Conservation (phyloP, 2,329 filamentous ascomycete genomes). For the Mycosphaerelloides madeirae region DNA sequence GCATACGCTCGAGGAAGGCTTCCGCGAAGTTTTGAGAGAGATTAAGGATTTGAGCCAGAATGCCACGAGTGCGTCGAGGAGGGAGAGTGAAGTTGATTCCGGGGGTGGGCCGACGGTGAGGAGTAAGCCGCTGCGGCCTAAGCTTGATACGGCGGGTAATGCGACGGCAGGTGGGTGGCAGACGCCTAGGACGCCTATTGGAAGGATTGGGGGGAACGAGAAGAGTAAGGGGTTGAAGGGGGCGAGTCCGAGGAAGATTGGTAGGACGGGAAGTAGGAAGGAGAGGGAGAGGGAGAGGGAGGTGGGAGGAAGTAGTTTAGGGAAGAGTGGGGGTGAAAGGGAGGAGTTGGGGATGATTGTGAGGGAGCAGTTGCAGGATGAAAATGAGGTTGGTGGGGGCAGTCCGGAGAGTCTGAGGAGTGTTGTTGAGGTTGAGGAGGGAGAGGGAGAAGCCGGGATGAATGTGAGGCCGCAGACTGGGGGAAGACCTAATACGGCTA, state of each 20-base stretch:
- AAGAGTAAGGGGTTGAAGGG: conserved; percentile 13
- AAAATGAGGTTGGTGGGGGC: background rate
- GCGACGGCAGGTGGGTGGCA: conserved; percentile 13
- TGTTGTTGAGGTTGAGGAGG: conserved; percentile 16
- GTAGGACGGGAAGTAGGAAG: conserved; percentile 13
- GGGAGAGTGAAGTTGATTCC: conserved; percentile 27
- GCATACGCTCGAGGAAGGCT: conserved; percentile 88
- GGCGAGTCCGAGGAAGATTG: conserved; percentile 26
- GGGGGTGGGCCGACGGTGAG: conserved; percentile 3
- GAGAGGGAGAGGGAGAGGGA: conserved; percentile 9
- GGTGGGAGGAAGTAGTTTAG: too few species aligned
- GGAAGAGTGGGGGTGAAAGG: background rate
- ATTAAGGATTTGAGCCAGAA: conserved; percentile 30
- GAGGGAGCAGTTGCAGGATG: conserved; percentile 6
- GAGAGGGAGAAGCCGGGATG: conserved; percentile 5
- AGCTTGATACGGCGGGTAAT: conserved; percentile 13
- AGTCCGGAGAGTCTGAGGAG: conserved; percentile 22
- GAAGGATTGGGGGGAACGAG: conserved; percentile 21
- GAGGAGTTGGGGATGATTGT: conserved; percentile 7
- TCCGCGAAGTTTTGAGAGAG: conserved; percentile 59
- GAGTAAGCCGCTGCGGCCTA: conserved; percentile 8
- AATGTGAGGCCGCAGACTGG: conserved; percentile 1
- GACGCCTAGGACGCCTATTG: conserved; percentile 24
- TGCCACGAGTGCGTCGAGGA: conserved; percentile 21
- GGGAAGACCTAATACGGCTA: conserved; percentile 7